These are phyloP conservation scores for Harringtonia aguacate DNA, from an alignment of 2,329 filamentous ascomycete genomes.

Conservation along the genomic window DNA sequence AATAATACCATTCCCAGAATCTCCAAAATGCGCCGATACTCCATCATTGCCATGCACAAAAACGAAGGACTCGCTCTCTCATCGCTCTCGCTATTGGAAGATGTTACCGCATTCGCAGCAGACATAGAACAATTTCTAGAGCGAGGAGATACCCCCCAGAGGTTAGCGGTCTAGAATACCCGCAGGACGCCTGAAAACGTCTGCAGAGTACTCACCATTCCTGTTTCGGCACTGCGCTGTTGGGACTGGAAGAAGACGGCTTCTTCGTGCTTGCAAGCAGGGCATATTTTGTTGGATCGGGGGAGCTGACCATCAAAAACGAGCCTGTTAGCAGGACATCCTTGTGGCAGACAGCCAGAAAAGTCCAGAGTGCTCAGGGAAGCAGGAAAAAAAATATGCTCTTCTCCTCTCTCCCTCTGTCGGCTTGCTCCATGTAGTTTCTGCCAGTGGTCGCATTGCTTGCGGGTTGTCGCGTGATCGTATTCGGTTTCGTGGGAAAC, in stretches of 20 bases:
- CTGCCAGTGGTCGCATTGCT: neutral
- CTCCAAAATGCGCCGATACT: neutral
- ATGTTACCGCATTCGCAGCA: slow-evolving; percentile 91
- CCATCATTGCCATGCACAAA: neutral
- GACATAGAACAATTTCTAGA: slow-evolving; percentile 82
- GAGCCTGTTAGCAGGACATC: slow-evolving; percentile 26
- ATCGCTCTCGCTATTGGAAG: slow-evolving; percentile 41
- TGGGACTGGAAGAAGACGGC: slow-evolving; percentile 99
- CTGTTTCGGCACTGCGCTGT: slow-evolving; percentile 90
- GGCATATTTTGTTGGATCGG: slow-evolving; percentile 76
- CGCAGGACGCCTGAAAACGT: neutral
- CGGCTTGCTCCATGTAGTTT: neutral
- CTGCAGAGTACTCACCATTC: slow-evolving; percentile 66
- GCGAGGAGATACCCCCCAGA: neutral
- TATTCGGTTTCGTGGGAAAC: too few species aligned
- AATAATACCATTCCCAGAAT: too few species aligned
- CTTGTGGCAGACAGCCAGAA: slow-evolving; percentile 6
- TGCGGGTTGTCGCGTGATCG: too few species aligned
- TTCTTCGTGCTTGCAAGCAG: slow-evolving; percentile 74
- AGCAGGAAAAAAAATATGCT: neutral
- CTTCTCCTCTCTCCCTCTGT: neutral
- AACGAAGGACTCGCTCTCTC: slow-evolving; percentile 5
- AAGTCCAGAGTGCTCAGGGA: neutral
- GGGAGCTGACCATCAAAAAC: slow-evolving; percentile 60
- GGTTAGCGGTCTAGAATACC: neutral